Conservation (phyloP, 495 filamentous ascomycete genomes). For the Sabuloglossum arenarium region DNA sequence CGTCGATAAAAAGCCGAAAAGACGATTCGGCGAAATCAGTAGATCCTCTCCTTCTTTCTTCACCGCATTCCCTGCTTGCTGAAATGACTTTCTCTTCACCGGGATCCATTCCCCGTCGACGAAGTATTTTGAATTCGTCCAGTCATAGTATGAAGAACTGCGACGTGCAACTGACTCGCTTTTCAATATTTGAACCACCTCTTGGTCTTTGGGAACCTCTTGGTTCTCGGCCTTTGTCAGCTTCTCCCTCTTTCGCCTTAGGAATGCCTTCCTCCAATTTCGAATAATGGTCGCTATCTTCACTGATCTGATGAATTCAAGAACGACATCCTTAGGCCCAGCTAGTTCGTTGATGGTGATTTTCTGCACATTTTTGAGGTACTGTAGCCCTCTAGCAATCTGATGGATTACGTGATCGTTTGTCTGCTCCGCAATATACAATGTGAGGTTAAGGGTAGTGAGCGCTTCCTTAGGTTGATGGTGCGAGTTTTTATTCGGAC, state of each 20-base stretch:
- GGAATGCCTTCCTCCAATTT: neutral
- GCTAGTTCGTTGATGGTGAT: neutral
- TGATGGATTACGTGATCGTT: slow-evolving; percentile 10
- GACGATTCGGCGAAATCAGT: neutral
- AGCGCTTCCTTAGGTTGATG: neutral
- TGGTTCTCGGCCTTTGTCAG: neutral
- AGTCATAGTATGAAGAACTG: neutral
- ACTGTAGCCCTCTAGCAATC: slow-evolving; percentile 11
- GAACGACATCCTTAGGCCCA: neutral
- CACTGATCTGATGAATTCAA: neutral
- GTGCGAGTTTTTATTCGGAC: neutral
- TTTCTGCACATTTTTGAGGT: slow-evolving; percentile 3
- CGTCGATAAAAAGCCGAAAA: neutral
- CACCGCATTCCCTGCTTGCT: neutral
- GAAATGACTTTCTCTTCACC: neutral
- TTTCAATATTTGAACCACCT: neutral
- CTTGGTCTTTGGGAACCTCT: neutral
- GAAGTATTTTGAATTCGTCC: neutral
- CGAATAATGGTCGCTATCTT: neutral
- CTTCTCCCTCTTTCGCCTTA: neutral
- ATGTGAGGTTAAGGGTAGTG: slow-evolving; percentile 9
- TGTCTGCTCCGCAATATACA: slow-evolving; percentile 7
- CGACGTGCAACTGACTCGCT: neutral
- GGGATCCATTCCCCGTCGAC: neutral
- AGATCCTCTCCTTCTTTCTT: neutral